These are phyloP conservation scores for Vitis amurensis DNA, from an alignment of 164 flowering plant species.

Conservation along the genomic window DNA sequence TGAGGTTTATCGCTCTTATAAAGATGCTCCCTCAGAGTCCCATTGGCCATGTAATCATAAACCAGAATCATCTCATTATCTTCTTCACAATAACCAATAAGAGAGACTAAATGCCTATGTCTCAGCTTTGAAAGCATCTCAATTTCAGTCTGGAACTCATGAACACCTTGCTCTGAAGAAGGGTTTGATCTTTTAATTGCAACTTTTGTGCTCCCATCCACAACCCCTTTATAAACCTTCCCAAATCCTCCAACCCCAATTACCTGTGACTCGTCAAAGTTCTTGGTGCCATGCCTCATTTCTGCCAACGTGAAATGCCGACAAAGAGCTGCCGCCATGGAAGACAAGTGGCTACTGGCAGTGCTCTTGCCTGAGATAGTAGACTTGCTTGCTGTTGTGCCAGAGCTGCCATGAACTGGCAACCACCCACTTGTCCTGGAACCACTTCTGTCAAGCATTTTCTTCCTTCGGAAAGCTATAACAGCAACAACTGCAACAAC, in stretches of 20 bases:
- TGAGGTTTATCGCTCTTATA: constrained; percentile 32
- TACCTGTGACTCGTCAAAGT: constrained; percentile 54
- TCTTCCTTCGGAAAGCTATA: constrained; percentile 19
- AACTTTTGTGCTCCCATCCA: constrained; percentile 53
- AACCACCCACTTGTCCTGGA: constrained; percentile 35
- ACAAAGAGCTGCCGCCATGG: constrained; percentile 36
- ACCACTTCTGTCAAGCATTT: not conserved
- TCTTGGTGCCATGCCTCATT: constrained; percentile 45
- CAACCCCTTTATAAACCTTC: constrained; percentile 56
- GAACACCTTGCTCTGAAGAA: constrained; percentile 59
- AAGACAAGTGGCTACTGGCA: constrained; percentile 33
- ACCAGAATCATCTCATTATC: constrained; percentile 55
- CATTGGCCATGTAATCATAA: constrained; percentile 58
- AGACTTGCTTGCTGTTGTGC: constrained; percentile 28
- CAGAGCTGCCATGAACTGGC: constrained; percentile 44
- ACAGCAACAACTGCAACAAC: constrained; percentile 1
- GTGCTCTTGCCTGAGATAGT: constrained; percentile 40
- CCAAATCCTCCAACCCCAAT: constrained; percentile 77
- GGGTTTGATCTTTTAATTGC: constrained; percentile 76
- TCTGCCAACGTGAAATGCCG: constrained; percentile 55
- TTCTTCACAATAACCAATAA: constrained; percentile 58
- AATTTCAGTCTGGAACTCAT: constrained; percentile 65
- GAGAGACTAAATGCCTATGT: constrained; percentile 56
- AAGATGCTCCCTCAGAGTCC: constrained; percentile 54
- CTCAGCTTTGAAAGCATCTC: constrained; percentile 65